Percentiles rank a stretch among this genome's conserved stretches.
Conservation (phyloP, 75 land plant genomes). For the Isoetes taiwanensis region DNA sequence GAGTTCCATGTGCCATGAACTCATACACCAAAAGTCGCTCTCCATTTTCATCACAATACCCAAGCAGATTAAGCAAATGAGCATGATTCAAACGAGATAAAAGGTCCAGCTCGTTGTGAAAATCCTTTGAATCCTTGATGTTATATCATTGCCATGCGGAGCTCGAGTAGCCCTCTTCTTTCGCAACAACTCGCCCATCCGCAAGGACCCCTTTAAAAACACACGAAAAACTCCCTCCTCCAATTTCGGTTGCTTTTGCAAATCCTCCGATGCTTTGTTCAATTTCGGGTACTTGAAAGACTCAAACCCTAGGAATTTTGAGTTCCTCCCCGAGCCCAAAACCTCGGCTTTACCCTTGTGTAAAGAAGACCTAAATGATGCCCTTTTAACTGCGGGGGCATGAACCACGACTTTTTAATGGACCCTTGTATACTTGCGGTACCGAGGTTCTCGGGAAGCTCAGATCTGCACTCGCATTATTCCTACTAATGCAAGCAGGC, state of each 20-base stretch:
- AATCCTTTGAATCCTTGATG: slow-evolving; percentile 51
- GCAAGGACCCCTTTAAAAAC: slow-evolving; percentile 64
- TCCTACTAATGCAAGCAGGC: too few relatives aligned
- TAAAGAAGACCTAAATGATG: too few relatives aligned
- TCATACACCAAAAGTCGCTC: slow-evolving; percentile 82
- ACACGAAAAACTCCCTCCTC: slow-evolving; percentile 72
- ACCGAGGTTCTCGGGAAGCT: too few relatives aligned
- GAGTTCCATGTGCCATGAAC: slow-evolving; percentile 76
- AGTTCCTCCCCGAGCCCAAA: too few relatives aligned
- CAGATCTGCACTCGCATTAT: too few relatives aligned
- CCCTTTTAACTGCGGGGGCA: too few relatives aligned
- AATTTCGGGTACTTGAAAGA: slow-evolving; percentile 59
- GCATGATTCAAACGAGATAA: slow-evolving; percentile 80
- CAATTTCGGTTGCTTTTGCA: slow-evolving; percentile 45
- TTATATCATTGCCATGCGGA: not conserved
- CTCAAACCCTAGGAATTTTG: slow-evolving; percentile 45
- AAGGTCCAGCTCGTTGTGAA: slow-evolving; percentile 65
- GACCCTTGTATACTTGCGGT: too few relatives aligned
- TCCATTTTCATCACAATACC: slow-evolving; percentile 74
- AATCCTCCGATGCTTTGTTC: slow-evolving; percentile 57
- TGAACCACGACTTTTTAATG: too few relatives aligned
- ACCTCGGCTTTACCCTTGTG: too few relatives aligned
- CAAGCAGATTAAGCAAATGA: slow-evolving; percentile 67
- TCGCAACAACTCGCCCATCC: slow-evolving; percentile 65
- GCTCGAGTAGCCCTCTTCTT: slow-evolving; percentile 72